Conservation (phyloP, 2,329 filamentous ascomycete genomes). For the Aureobasidium zeae region DNA sequence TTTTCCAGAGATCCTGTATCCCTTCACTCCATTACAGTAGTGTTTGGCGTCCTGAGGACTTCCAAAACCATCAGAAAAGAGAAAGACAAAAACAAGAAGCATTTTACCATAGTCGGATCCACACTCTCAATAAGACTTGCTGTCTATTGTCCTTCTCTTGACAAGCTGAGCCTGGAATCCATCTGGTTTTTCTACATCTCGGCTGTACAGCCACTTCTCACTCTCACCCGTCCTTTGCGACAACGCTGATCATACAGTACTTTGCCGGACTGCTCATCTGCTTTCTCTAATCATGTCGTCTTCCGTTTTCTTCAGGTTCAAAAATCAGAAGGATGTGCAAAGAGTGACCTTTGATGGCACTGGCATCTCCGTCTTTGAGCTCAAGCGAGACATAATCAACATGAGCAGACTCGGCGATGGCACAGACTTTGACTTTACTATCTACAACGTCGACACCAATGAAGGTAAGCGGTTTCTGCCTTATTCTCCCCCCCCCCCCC, state of each 20-base stretch:
- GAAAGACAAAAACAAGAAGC: slow-evolving; percentile 12
- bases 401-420: slow-evolving; percentile 91
- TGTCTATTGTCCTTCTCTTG: slow-evolving; percentile 17
- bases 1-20: slow-evolving; percentile 10
- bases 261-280: neutral
- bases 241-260: neutral
- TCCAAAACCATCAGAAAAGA: slow-evolving; percentile 13
- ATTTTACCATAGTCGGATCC: slow-evolving; percentile 15
- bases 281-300: slow-evolving; percentile 59
- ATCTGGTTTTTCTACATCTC: slow-evolving; percentile 12
- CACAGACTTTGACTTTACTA: slow-evolving; percentile 89
- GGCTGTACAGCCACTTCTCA: slow-evolving; percentile 6
- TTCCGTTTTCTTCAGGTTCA: slow-evolving; percentile 99
- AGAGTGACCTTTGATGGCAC: slow-evolving; percentile 96
- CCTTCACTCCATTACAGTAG: slow-evolving; percentile 2
- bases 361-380: slow-evolving; percentile 93
- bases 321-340: slow-evolving; percentile 91
- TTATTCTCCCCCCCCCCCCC: too few relatives aligned
- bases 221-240: slow-evolving; percentile 3
- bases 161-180: slow-evolving; percentile 15
- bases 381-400: slow-evolving; percentile 97
- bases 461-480: slow-evolving; percentile 56
- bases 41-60: slow-evolving; percentile 12
- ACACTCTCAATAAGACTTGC: slow-evolving; percentile 16
- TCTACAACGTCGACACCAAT: slow-evolving; percentile 83